A percentile compares a stretch with the other conserved stretches of the same genome.
phyloP scores from a whole-genome alignment of 495 filamentous ascomycete species.

The Lophium mytilinum region DNA sequence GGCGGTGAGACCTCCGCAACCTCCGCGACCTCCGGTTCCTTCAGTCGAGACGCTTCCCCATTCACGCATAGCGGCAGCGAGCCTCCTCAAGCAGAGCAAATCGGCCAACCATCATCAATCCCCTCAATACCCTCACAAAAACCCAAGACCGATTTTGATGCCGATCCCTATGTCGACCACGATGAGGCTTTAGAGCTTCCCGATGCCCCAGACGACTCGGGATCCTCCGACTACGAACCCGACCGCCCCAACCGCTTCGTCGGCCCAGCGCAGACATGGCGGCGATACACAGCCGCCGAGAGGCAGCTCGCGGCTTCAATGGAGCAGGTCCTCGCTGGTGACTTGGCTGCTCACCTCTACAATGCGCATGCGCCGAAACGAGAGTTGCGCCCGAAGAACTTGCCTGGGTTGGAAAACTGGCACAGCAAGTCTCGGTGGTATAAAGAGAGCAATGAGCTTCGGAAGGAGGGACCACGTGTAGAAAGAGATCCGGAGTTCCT shows the following conservation, averaged over 20 bases:
- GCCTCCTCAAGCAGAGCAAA: no score
- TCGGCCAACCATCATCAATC: background rate
- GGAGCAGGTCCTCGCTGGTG: conserved; percentile 45
- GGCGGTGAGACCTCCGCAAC: background rate
- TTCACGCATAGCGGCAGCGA: no score
- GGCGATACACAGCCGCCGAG: conserved; percentile 49
- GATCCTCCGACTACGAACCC: background rate
- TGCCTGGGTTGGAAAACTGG: conserved; percentile 21
- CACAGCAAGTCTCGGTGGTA: conserved; percentile 31
- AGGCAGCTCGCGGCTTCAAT: conserved; percentile 49
- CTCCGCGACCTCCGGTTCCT: background rate
- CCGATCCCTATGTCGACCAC: background rate
- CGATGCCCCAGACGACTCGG: background rate
- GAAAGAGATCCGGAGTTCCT: conserved; percentile 26
- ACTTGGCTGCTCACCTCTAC: conserved; percentile 70
- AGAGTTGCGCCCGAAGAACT: conserved; percentile 28
- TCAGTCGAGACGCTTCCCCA: background rate
- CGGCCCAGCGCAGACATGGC: conserved; percentile 55
- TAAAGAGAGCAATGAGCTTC: conserved; percentile 13
- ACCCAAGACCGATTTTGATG: background rate
- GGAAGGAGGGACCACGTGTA: conserved; percentile 2
- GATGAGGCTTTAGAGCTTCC: background rate
- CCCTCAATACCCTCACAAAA: background rate
- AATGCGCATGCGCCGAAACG: conserved; percentile 58
- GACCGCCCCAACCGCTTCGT: conserved; percentile 44